A percentile compares a stretch with the other conserved stretches of the same genome.
phyloP scores from a whole-genome alignment of 75 land plant genomes.

The Selaginella moellendorffii region DNA sequence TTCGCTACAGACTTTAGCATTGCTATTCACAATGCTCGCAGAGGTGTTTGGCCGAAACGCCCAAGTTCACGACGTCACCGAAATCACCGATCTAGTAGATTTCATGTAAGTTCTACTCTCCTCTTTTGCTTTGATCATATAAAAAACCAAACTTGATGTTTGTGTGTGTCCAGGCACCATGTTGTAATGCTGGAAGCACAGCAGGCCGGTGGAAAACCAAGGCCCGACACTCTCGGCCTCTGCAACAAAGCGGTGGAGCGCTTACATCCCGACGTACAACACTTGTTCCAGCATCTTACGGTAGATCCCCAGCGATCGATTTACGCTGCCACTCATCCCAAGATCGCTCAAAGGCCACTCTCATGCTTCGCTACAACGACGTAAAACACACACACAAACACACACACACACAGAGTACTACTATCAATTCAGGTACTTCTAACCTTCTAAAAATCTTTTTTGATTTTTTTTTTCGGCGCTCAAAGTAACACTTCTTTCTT shows the following conservation, averaged over 20 bases:
- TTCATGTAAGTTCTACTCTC: constrained; percentile 42
- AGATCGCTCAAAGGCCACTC: constrained; percentile 48
- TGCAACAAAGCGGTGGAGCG: constrained; percentile 63
- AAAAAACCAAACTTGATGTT: neutral
- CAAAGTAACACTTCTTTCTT: too few species aligned
- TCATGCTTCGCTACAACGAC: constrained; percentile 4
- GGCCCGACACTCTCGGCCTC: constrained; percentile 54
- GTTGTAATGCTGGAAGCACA: constrained; percentile 30
- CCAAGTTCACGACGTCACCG: constrained; percentile 55
- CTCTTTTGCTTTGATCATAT: too few species aligned
- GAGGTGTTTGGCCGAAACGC: constrained; percentile 88
- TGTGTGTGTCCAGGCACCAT: constrained; percentile 21
- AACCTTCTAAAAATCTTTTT: too few species aligned
- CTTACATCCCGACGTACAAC: constrained; percentile 78
- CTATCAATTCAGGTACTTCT: too few species aligned
- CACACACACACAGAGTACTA: too few species aligned
- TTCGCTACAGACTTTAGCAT: constrained; percentile 45
- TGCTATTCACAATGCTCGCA: constrained; percentile 58
- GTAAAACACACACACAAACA: too few species aligned
- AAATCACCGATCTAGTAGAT: constrained; percentile 74
- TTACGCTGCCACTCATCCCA: constrained; percentile 93
- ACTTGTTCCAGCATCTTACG: constrained; percentile 68
- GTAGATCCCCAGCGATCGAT: constrained; percentile 60
- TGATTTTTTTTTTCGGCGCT: too few species aligned
- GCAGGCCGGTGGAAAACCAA: constrained; percentile 23